These are phyloP conservation scores for Solanum chilense DNA, from an alignment of 257 asterid genomes.

Conservation along the genomic window DNA sequence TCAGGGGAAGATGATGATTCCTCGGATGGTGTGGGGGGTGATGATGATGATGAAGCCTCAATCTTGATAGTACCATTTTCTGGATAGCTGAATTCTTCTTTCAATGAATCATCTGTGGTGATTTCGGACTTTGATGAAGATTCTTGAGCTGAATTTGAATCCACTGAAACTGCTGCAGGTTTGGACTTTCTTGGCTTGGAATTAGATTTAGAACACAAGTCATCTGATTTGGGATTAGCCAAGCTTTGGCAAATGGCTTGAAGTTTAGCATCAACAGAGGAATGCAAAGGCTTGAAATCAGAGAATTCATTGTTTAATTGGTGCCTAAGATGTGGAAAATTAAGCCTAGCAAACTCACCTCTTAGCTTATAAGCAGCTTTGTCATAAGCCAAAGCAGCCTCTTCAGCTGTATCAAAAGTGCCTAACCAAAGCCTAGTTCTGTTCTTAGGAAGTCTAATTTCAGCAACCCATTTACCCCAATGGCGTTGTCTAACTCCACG, in stretches of 20 bases:
- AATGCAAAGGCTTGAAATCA: conserved; percentile 48
- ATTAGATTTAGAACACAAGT: neutral
- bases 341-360: conserved; percentile 75
- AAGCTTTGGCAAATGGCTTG: conserved; percentile 56
- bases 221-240: conserved; percentile 9
- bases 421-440: conserved; percentile 91
- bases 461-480: conserved; percentile 98
- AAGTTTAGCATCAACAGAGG: conserved; percentile 79
- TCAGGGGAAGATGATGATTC: conserved; percentile 40
- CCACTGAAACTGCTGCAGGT: neutral
- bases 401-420: conserved; percentile 82
- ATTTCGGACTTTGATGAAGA: conserved; percentile 3
- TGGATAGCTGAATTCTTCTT: neutral
- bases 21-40: conserved; percentile 19
- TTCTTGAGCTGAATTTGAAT: neutral
- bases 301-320: conserved; percentile 33
- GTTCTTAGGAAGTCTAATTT: conserved; percentile 81
- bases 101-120: conserved; percentile 2
- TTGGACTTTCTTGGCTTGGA: neutral
- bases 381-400: conserved; percentile 84
- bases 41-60: conserved; percentile 15
- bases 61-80: conserved; percentile 25
- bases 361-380: conserved; percentile 79
- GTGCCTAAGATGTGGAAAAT: conserved; percentile 63
- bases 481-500: conserved; percentile 89